These are phyloP conservation scores for Teunomyces aglyptinius DNA, from an alignment of 805 yeast species.

Conservation along the genomic window DNA sequence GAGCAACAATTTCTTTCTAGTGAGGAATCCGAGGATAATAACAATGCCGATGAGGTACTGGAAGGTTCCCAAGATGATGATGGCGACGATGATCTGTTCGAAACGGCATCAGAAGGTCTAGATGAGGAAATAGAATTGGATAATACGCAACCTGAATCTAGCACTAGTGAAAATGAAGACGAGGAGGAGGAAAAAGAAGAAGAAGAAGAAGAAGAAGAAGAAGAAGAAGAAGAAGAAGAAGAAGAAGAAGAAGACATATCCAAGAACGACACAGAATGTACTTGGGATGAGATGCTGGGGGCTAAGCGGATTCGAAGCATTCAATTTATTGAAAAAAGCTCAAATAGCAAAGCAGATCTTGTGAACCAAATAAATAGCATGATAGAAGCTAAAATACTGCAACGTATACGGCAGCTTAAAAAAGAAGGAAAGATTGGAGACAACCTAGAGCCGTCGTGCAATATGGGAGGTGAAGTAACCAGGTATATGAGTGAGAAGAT, in stretches of 20 bases:
- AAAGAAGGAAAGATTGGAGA: not conserved
- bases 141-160: not conserved
- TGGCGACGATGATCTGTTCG: conserved; percentile 10
- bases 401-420: not conserved
- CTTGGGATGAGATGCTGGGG: conserved; percentile 8
- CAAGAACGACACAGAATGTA: conserved; percentile 5
- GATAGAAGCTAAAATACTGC: conserved; percentile 15
- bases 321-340: conserved; percentile 8
- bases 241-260: conserved; percentile 7
- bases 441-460: conserved; percentile 4
- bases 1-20: not conserved
- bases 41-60: not conserved
- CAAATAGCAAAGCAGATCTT: conserved; percentile 20
- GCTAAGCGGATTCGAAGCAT: conserved; percentile 1
- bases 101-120: conserved; percentile 5
- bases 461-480: conserved; percentile 4
- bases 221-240: conserved; percentile 6
- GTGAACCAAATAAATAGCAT: conserved; percentile 21
- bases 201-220: not conserved
- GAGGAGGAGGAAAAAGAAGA: conserved; percentile 7
- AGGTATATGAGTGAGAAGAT: conserved; percentile 7
- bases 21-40: not conserved
- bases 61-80: conserved; percentile 6
- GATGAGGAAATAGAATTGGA: conserved; percentile 6
- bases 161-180: conserved; percentile 5